Evolutionary conservation across 2,329 filamentous ascomycete genomes (phyloP).

Genomic region (Colletotrichum paranaense): DNA sequence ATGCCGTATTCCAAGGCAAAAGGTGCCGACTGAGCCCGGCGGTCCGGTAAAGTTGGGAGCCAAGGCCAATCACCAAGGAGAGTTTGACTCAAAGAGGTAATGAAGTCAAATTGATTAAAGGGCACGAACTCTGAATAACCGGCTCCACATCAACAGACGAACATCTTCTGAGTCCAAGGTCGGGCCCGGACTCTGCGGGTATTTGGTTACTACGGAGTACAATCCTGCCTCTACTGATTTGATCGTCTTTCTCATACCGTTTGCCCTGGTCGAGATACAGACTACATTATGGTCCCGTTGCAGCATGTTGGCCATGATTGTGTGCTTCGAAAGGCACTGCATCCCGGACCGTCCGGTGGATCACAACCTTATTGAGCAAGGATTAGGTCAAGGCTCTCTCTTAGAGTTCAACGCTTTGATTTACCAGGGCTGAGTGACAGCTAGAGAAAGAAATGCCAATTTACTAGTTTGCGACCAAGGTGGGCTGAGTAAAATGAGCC

Average conservation of each 20-base stretch:
- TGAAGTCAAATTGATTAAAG: conserved; percentile 32
- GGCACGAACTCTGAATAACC: not conserved
- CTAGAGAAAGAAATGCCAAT: conserved; percentile 48
- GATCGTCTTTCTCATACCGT: not conserved
- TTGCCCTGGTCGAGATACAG: not conserved
- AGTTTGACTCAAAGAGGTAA: conserved; percentile 12
- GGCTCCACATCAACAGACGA: not conserved
- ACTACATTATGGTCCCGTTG: not conserved
- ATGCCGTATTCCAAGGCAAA: not conserved
- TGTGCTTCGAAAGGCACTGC: not conserved
- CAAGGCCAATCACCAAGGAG: not conserved
- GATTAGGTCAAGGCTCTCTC: not conserved
- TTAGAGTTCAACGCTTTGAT: conserved; percentile 14
- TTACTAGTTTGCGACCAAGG: not conserved
- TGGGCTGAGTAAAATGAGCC: not conserved
- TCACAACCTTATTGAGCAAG: not conserved
- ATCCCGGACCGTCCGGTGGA: not conserved
- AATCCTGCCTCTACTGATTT: not conserved
- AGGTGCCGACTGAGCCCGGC: not conserved
- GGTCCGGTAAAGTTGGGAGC: not conserved
- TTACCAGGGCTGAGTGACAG: not conserved
- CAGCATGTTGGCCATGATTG: not conserved
- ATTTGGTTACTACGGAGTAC: no score
- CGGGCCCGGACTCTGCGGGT: not conserved
- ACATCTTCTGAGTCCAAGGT: no score